Percentiles rank a stretch among this genome's conserved stretches.
Evolutionary conservation across 2,329 filamentous ascomycete genomes (phyloP).

Genomic region (Phymatotrichopsis omnivora): DNA sequence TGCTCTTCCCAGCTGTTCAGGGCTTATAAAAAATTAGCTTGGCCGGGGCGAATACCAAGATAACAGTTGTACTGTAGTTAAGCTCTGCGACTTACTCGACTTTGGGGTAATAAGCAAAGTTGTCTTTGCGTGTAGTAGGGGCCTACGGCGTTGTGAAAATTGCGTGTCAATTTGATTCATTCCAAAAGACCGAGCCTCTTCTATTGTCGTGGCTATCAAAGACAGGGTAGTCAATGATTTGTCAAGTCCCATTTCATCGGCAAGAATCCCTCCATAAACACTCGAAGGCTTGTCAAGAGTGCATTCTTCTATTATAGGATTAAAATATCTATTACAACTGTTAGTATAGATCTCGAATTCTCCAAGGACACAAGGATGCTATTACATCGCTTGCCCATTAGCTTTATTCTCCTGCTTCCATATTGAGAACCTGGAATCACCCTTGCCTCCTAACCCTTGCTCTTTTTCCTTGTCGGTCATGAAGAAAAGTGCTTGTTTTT

Average conservation of each 20-base stretch:
- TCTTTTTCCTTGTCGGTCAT: constrained; percentile 33
- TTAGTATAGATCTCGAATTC: constrained; percentile 1
- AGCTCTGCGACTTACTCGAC: constrained; percentile 12
- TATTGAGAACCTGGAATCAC: constrained; percentile 28
- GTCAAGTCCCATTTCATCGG: constrained; percentile 37
- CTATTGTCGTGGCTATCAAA: constrained; percentile 25
- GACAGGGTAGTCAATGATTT: constrained; percentile 34
- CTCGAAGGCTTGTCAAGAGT: constrained; percentile 12
- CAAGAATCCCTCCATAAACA: constrained; percentile 33
- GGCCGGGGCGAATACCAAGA: background rate
- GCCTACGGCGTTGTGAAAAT: background rate
- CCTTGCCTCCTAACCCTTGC: constrained; percentile 10
- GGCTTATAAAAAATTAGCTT: constrained; percentile 6
- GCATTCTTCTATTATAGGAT: constrained; percentile 24
- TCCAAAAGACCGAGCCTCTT: background rate
- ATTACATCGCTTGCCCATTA: constrained; percentile 16
- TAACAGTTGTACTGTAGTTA: constrained; percentile 3
- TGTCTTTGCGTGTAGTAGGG: constrained; percentile 11
- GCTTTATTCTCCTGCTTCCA: constrained; percentile 26
- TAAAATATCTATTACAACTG: constrained; percentile 24
- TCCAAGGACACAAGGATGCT: too few relatives aligned
- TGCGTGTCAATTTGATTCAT: background rate
- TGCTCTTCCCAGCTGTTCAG: constrained; percentile 31
- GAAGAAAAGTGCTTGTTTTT: constrained; percentile 32
- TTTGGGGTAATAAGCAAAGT: constrained; percentile 31